phyloP scores from a whole-genome alignment of 1,284 basidiomycete genomes.

The Singerocomus inundabilis region DNA sequence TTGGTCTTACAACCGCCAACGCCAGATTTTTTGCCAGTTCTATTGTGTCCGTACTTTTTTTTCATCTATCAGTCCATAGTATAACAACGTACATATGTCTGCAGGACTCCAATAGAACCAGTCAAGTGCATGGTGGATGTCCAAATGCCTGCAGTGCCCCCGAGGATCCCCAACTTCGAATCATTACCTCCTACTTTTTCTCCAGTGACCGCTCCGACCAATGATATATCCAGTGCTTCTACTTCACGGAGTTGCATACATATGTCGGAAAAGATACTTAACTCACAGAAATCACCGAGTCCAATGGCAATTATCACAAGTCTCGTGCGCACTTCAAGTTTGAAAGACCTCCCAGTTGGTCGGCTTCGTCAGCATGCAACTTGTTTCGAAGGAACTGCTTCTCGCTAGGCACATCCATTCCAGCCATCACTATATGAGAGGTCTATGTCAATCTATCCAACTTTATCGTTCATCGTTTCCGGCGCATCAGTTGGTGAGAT shows the following conservation, averaged over 20 bases:
- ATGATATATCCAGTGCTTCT: constrained; percentile 23
- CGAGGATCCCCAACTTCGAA: constrained; percentile 20
- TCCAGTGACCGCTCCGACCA: constrained; percentile 23
- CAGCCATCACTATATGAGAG: constrained; percentile 37
- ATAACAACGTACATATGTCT: background rate
- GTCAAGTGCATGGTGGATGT: constrained; percentile 97
- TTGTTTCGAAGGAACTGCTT: constrained; percentile 78
- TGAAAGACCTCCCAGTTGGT: constrained; percentile 84
- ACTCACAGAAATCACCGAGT: constrained; percentile 46
- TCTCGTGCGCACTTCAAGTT: constrained; percentile 64
- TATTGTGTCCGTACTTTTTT: constrained; percentile 60
- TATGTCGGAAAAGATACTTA: too few relatives aligned
- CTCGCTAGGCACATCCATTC: constrained; percentile 38
- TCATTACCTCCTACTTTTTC: constrained; percentile 20
- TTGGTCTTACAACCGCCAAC: constrained; percentile 74
- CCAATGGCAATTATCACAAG: constrained; percentile 68
- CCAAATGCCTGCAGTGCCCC: constrained; percentile 53
- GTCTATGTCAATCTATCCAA: constrained; percentile 1
- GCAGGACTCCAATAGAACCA: constrained; percentile 85
- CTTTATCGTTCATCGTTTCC: constrained; percentile 67
- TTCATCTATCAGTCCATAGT: constrained; percentile 1
- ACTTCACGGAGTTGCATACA: constrained; percentile 18
- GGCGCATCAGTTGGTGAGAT: constrained; percentile 82
- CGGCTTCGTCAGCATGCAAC: constrained; percentile 89
- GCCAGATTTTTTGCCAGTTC: constrained; percentile 84